A percentile compares a stretch with the other conserved stretches of the same genome.
These are phyloP conservation scores for Tolypocladium paradoxum DNA, from an alignment of 2,329 filamentous ascomycete genomes.

Conservation along the genomic window DNA sequence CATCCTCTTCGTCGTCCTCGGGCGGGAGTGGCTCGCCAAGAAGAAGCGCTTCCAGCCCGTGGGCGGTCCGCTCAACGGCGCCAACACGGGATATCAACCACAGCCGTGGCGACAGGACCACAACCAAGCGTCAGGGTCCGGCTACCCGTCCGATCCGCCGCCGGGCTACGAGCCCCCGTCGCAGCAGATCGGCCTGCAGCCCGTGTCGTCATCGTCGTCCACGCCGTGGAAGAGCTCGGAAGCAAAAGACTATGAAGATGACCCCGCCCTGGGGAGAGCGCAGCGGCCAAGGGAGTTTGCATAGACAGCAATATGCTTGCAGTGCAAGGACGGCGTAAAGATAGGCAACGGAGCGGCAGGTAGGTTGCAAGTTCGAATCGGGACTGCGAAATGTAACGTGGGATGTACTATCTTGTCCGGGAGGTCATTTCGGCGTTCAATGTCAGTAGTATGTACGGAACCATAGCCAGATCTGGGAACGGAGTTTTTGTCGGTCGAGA, in stretches of 20 bases:
- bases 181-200: slow-evolving; percentile 18
- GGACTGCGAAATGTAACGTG: not conserved
- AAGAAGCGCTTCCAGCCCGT: slow-evolving; percentile 7
- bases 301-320: slow-evolving; percentile 2
- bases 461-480: not conserved
- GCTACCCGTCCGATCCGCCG: slow-evolving; percentile 16
- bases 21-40: slow-evolving; percentile 15
- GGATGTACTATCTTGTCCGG: not conserved
- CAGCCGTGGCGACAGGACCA: slow-evolving; percentile 17
- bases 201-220: slow-evolving; percentile 14
- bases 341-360: not conserved
- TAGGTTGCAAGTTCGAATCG: not conserved
- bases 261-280: slow-evolving; percentile 17
- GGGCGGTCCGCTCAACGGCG: slow-evolving; percentile 3
- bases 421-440: not conserved
- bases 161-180: slow-evolving; percentile 23
- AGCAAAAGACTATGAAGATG: slow-evolving; percentile 18
- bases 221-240: slow-evolving; percentile 15
- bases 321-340: not conserved
- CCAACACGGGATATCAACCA: slow-evolving; percentile 14
- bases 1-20: slow-evolving; percentile 25
- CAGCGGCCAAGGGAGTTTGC: slow-evolving; percentile 23
- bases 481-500: not conserved
- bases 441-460: not conserved
- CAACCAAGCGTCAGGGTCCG: slow-evolving; percentile 9